Conservation (phyloP, 2,329 filamentous ascomycete species). For the Epichloe brachyelytri region DNA sequence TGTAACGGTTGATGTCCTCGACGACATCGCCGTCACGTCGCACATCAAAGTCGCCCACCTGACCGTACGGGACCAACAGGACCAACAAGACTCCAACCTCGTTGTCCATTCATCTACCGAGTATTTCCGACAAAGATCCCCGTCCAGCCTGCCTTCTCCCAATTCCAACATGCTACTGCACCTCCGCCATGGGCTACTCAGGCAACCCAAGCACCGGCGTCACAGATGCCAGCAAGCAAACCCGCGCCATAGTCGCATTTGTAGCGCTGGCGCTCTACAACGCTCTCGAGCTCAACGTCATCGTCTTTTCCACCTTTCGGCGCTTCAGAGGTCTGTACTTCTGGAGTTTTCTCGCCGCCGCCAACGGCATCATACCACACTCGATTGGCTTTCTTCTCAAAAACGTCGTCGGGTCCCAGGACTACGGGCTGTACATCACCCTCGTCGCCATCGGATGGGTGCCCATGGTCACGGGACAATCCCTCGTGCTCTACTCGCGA, state of each 20-base stretch:
- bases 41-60: not conserved
- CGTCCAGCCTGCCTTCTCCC: not conserved
- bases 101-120: not conserved
- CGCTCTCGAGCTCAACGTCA: conserved; percentile 17
- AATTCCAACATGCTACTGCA: not conserved
- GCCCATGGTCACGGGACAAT: conserved; percentile 45
- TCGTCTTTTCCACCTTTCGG: conserved; percentile 21
- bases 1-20: not conserved
- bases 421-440: conserved; percentile 9
- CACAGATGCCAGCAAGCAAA: not conserved
- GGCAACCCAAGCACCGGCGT: conserved; percentile 3
- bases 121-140: not conserved
- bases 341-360: conserved; percentile 23
- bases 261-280: conserved; percentile 15
- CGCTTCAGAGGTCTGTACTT: conserved; percentile 22
- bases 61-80: not conserved
- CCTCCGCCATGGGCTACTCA: conserved; percentile 3
- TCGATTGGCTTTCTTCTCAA: conserved; percentile 34
- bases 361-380: conserved; percentile 21
- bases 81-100: not conserved
- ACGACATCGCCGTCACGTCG: not conserved
- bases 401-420: conserved; percentile 12
- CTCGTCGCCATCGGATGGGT: conserved; percentile 15
- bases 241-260: conserved; percentile 1
- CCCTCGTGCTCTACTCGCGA: conserved; percentile 47